Base-by-base conservation (phyloP, 2,329 filamentous ascomycete species). In the Colletotrichum tropicicola region DNA sequence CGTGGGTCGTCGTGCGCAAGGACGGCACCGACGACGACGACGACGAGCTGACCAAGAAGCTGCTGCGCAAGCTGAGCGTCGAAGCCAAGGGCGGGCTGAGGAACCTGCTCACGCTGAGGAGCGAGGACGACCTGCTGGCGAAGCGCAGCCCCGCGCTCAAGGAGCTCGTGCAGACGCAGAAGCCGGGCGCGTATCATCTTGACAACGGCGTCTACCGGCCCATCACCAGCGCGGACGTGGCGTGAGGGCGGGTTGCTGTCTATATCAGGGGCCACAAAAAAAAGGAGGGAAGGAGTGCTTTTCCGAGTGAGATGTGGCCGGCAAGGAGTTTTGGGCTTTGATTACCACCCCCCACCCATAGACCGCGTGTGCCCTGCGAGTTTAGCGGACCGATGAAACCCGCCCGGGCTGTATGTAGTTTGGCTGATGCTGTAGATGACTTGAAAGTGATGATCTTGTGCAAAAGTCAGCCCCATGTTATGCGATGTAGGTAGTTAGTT, bases 71-170 rank as follows among this genome's bases (percentile, higher is more conserved):
- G 23, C 70, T 72, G 25, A 65, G 70, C 32, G 54, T 59, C 19
- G 67, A 69, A 21, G 73, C 75, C 1, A 70, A 73, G 23, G 74
- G 70, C 3, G 74, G 73, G 0, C 54, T 77, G 51, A 56, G 74
- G 41, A 74, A 69, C 9, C 59, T 77, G 5, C 49, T 75, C 25
- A 62, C 68, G 8, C 51, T 68, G 30, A 59, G 49, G 55, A 59
- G 49, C 17, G 67, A 65, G 28, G 41, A 67, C 1, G 58, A 67
- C 4, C 70, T 70, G 67, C 51, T 74, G 35, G 63, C 57, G 9
- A 59, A 58, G 56, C 67, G 72, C 15, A 74, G 72, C 27, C 65
- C 68, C 4, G 58, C 62, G 7, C 41, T 75, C 8, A 67, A 55
- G 5, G 63, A 66, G 6, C 53, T 74, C 10, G 68, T 59, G 5